Evolutionary conservation across 75 land plant species (phyloP).

Genomic region (Chamaecyparis obtusa): DNA sequence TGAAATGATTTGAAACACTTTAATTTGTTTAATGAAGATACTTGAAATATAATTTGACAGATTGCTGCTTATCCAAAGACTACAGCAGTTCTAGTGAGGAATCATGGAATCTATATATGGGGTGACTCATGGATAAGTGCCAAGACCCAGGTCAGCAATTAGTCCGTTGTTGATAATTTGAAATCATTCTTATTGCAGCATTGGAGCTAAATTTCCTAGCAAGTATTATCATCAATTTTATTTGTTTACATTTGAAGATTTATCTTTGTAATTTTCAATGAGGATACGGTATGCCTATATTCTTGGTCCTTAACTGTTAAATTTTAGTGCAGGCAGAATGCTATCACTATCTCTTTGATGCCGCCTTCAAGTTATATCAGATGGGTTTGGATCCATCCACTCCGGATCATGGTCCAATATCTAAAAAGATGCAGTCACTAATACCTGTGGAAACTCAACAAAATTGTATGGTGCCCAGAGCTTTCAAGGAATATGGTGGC

Average conservation of each 20-base stretch:
- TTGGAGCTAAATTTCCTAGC: background rate
- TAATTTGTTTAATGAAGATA: background rate
- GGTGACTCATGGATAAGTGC: constrained; percentile 99
- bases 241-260: background rate
- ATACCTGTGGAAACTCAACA: background rate
- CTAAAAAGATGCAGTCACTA: background rate
- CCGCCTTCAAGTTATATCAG: constrained; percentile 85
- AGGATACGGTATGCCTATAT: background rate
- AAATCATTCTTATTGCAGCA: background rate
- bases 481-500: constrained; percentile 15
- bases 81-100: constrained; percentile 97
- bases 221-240: background rate
- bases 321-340: constrained; percentile 84
- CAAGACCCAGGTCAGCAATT: constrained; percentile 82
- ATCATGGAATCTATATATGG: constrained; percentile 99
- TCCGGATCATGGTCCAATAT: constrained; percentile 79
- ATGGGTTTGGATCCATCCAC: constrained; percentile 85
- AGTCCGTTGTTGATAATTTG: background rate
- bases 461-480: constrained; percentile 9
- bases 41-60: constrained; percentile 33
- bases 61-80: constrained; percentile 94
- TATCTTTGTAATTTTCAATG: background rate
- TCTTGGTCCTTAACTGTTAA: background rate
- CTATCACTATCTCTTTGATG: constrained; percentile 98
- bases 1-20: background rate